Evolutionary conservation across 2,329 filamentous ascomycete species (phyloP), one percentile per base, ranked within the genome.

Genomic region (Trichocomaceae sp.): DNA sequence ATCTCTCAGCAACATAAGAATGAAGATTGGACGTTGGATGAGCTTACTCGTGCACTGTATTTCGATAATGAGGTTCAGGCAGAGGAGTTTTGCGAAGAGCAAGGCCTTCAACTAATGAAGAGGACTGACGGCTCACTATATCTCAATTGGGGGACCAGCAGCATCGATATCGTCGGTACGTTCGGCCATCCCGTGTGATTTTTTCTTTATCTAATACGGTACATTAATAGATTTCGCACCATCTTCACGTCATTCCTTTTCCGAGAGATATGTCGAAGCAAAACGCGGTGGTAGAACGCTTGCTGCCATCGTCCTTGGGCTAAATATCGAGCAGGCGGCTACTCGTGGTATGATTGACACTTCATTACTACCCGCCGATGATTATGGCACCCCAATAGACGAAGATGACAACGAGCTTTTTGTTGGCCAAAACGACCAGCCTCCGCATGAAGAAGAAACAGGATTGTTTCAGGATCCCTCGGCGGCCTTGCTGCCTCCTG

Each of bases 1-100:
- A 61, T 65, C n/a, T 78, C 76, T n/a, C 74, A 74, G 47, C 73
- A 75, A 57, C 68, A 69, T 51, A 74, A 74, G 57, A 77, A 77
- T 22, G 73, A 80, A 50, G 79, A 83, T 57, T 84, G 80, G 79
- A 83, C 76, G 2, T 61, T 83, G 10, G 69, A 75, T 7, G 75
- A 79, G 42, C 64, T 85, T 19, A 77, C 73, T 19, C 66, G 69
- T 12, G 71, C 77, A 2, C 72, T 86, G 35, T 77, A 76, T 20
- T 81, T 85, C 56, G 83, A 85, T 57, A 68, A 77, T 26, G 71
- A 77, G 20, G 72, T 77, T 3, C 76, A 85, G 62, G 77, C 79
- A 2, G 69, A 75, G 6, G 66, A 74, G 8, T 84, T 82, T 58
- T 82, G 79, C 61, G 72, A 77, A 59, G 69, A 73, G 7, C 80